Conservation (phyloP, 805 yeast genomes). For the Candida xyloterini region DNA sequence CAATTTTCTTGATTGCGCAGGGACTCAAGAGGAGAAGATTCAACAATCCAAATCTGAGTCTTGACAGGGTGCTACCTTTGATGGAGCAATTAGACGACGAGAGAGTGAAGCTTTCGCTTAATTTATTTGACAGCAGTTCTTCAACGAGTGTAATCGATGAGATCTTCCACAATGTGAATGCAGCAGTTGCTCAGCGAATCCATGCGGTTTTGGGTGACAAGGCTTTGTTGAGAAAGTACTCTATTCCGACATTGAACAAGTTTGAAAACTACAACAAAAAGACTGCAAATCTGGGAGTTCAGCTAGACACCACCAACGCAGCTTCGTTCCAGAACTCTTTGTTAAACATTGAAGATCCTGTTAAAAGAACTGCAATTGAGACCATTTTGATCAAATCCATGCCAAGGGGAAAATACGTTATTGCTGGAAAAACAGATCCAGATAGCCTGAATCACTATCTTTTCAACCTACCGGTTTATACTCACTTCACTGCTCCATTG, state of each 20-base stretch:
- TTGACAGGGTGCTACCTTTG: constrained; percentile 55
- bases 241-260: constrained; percentile 77
- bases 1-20: constrained; percentile 60
- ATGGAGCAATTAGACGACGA: constrained; percentile 86
- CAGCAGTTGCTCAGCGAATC: constrained; percentile 77
- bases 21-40: constrained; percentile 70
- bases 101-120: constrained; percentile 64
- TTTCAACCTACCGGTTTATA: constrained; percentile 78
- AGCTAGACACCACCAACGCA: constrained; percentile 71
- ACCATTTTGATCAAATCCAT: constrained; percentile 76
- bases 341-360: constrained; percentile 56
- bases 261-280: constrained; percentile 75
- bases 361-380: constrained; percentile 70
- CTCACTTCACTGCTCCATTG: constrained; percentile 91
- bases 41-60: constrained; percentile 45
- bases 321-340: constrained; percentile 72
- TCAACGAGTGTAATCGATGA: constrained; percentile 67
- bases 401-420: constrained; percentile 80
- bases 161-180: constrained; percentile 74
- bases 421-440: constrained; percentile 84
- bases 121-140: constrained; percentile 61
- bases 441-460: constrained; percentile 77
- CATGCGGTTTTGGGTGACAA: constrained; percentile 74
- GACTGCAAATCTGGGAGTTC: constrained; percentile 61
- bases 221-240: constrained; percentile 84